phyloP scores from a whole-genome alignment of 75 land plant genomes.

The Larix kaempferi region DNA sequence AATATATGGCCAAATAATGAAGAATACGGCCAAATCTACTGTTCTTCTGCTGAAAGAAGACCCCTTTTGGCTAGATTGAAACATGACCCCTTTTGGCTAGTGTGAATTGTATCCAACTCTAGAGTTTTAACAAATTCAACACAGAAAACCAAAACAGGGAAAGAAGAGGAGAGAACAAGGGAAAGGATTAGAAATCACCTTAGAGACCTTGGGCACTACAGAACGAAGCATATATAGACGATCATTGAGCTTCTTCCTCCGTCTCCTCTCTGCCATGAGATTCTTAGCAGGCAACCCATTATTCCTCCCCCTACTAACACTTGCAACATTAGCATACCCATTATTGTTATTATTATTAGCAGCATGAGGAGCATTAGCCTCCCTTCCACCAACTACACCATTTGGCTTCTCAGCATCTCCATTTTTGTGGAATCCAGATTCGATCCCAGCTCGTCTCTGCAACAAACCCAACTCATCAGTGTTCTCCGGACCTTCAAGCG shows the following conservation, averaged over 20 bases:
- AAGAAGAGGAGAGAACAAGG: too few relatives aligned
- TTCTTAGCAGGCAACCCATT: constrained; percentile 64
- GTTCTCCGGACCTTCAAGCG: too few relatives aligned
- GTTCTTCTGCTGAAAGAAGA: not conserved
- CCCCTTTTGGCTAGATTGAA: not conserved
- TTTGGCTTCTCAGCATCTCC: too few relatives aligned
- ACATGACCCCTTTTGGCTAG: not conserved
- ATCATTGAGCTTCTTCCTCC: constrained; percentile 88
- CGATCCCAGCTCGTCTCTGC: too few relatives aligned
- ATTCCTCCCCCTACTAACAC: constrained; percentile 5
- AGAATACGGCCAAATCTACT: not conserved
- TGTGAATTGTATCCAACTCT: too few relatives aligned
- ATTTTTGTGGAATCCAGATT: too few relatives aligned
- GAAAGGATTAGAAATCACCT: constrained; percentile 26
- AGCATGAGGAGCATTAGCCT: too few relatives aligned
- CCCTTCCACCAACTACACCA: too few relatives aligned
- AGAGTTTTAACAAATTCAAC: too few relatives aligned
- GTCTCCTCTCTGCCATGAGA: constrained; percentile 83
- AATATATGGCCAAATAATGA: not conserved
- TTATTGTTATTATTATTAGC: too few relatives aligned
- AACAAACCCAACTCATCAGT: too few relatives aligned
- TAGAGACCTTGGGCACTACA: constrained; percentile 91
- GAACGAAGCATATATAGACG: constrained; percentile 80
- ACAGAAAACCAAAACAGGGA: too few relatives aligned
- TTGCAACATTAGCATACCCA: not conserved